Percentiles rank a stretch among this genome's conserved stretches.
These are phyloP conservation scores for Tricholoma hemisulphureum DNA, from an alignment of 768 basidiomycete genomes.

Conservation along the genomic window DNA sequence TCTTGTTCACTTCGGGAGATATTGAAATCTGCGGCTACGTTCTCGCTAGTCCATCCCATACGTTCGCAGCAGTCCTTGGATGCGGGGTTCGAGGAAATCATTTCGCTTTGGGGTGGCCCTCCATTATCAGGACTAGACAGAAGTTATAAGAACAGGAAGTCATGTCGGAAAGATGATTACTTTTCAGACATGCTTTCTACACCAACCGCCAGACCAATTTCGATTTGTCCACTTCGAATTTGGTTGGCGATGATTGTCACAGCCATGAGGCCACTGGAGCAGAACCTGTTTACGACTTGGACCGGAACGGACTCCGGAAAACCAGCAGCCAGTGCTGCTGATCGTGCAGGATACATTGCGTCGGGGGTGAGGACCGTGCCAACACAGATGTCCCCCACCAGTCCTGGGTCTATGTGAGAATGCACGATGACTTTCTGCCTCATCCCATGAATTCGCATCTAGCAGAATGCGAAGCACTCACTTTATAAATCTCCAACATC, in stretches of 20 bases:
- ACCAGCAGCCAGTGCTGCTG: slow-evolving; percentile 77
- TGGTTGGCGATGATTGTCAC: slow-evolving; percentile 74
- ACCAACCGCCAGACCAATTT: slow-evolving; percentile 79
- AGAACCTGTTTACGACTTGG: slow-evolving; percentile 76
- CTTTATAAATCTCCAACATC: slow-evolving; percentile 80
- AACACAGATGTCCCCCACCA: slow-evolving; percentile 76
- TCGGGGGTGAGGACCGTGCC: slow-evolving; percentile 71
- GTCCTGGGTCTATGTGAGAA: slow-evolving; percentile 58
- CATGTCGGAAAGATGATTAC: slow-evolving; percentile 34
- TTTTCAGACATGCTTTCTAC: slow-evolving; percentile 84
- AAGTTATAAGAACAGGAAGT: slow-evolving; percentile 1
- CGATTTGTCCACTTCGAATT: slow-evolving; percentile 73
- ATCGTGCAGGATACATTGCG: slow-evolving; percentile 67
- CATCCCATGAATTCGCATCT: slow-evolving; percentile 4
- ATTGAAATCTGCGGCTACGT: slow-evolving; percentile 72
- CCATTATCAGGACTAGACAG: slow-evolving; percentile 60
- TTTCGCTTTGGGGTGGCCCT: slow-evolving; percentile 58
- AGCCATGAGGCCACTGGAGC: slow-evolving; percentile 86
- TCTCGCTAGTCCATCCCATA: slow-evolving; percentile 92
- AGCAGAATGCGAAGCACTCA: slow-evolving; percentile 17
- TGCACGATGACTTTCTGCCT: slow-evolving; percentile 56
- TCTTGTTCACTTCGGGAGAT: slow-evolving; percentile 78
- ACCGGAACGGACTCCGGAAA: slow-evolving; percentile 76
- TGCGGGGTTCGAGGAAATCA: slow-evolving; percentile 52
- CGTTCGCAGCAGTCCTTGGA: slow-evolving; percentile 64